These are phyloP conservation scores for Aspergillus neoniger DNA, from an alignment of 2,329 filamentous ascomycete genomes.

Conservation along the genomic window DNA sequence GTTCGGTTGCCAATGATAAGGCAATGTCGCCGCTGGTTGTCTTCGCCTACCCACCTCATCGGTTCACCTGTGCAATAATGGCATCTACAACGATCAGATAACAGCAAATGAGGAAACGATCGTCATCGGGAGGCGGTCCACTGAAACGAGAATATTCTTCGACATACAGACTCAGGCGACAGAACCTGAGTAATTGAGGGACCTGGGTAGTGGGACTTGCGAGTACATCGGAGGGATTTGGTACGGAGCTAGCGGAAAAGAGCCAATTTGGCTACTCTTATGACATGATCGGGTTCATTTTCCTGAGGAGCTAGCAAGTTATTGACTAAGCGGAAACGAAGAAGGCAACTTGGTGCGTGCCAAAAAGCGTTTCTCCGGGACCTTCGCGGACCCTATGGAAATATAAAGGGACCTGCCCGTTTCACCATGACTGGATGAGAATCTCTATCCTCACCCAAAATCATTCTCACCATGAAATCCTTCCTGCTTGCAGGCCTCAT, in stretches of 20 bases:
- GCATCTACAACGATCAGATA: background rate
- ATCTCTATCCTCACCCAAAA: background rate
- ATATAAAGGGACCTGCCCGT: background rate
- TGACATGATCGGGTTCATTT: background rate
- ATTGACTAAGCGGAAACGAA: background rate
- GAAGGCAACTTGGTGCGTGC: background rate
- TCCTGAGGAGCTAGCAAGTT: background rate
- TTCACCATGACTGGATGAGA: background rate
- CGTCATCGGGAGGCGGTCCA: background rate
- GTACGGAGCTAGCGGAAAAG: background rate
- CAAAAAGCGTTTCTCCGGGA: background rate
- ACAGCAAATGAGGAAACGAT: background rate
- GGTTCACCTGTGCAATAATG: background rate
- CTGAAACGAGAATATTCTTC: background rate
- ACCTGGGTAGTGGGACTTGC: background rate
- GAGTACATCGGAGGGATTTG: constrained; percentile 3
- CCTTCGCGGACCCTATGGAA: background rate
- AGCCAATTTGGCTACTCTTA: background rate
- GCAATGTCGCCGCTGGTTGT: background rate
- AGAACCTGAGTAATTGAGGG: background rate
- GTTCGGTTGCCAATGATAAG: background rate
- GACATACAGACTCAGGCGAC: too few species aligned
- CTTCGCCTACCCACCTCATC: background rate
- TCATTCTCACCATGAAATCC: background rate
- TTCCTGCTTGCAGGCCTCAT: background rate